Evolutionary conservation across 352 stramenopile genomes (phyloP), one percentile per base, ranked within the genome.

Genomic region (Hyphochytrium catenoides): DNA sequence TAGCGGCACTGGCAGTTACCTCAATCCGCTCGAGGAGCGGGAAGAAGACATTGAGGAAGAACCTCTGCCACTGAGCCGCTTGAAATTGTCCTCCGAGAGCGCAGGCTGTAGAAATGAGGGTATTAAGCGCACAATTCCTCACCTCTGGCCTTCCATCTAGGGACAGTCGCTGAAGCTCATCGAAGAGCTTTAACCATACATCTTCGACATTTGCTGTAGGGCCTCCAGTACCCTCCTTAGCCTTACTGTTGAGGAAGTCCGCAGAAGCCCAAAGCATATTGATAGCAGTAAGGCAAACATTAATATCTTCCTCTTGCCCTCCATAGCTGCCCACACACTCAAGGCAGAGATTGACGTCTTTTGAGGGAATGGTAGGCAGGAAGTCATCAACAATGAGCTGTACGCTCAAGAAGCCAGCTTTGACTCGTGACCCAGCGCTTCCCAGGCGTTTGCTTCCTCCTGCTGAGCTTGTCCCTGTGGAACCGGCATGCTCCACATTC

Each of bases 331-430:
- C 79, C 43, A 92, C 93, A 48, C 86, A 97, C 34, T 79, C 55
- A 19, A 94, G 63, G 47, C 63, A 78, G 41, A 73, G 48, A 7
- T 53, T 56, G 24, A 82, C 39, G 44, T 79, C 64, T 43, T 39
- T 50, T 18, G 52, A 55, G 0, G 74, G 63, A 19, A 93, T 68
- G 21, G 70, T 62, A 5, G 88, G 81, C 26, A 95, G 54, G 43
- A 95, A 77, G 36, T 96, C 85, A 48, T 96, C 86, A 8, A 95
- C 76, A 36, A 96, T 91, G 9, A 97, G 55, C 19, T 93, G 87
- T 21, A 96, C 56, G 35, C 74, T 93, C 54, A 93, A 90, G 54
- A 97, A 97, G n/a, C n/a, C n/a, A n/a, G n/a, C n/a, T 21, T 8
- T 25, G 29, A 34, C 25, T 8, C 25, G 5, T 8, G 5, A 25